These are phyloP conservation scores for Rhododendron vialii DNA, from an alignment of 148 eudicot species.

Conservation along the genomic window DNA sequence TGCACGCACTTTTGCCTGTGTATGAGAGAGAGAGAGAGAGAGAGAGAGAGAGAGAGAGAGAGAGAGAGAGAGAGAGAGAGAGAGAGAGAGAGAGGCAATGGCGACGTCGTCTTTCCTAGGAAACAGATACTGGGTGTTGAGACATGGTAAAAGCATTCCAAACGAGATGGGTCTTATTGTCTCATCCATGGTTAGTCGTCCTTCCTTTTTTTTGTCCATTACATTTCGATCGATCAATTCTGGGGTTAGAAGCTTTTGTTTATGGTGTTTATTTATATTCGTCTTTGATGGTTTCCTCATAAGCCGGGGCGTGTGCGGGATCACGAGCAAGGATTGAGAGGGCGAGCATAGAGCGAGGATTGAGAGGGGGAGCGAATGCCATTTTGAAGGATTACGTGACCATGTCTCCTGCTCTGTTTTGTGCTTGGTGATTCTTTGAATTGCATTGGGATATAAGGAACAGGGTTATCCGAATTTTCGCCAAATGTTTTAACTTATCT, in stretches of 20 bases:
- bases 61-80: neutral
- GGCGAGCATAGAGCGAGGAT: no score
- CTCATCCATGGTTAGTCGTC: slow-evolving; percentile 63
- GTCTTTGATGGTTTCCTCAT: neutral
- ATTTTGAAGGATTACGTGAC: no score
- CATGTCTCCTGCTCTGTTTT: neutral
- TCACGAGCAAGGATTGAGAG: no score
- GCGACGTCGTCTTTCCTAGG: slow-evolving; percentile 28
- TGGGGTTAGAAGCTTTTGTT: no score
- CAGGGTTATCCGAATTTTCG: neutral
- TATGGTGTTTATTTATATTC: neutral
- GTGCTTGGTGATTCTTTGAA: neutral
- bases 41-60: no score
- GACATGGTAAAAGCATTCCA: slow-evolving; percentile 95
- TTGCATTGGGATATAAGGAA: neutral
- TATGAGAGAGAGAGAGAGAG: no score
- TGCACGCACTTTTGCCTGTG: no score
- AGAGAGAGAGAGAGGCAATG: slow-evolving; percentile 4
- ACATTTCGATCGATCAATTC: neutral
- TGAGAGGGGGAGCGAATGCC: no score
- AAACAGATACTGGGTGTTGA: slow-evolving; percentile 78
- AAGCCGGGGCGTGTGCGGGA: neutral
- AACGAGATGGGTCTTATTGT: slow-evolving; percentile 75
- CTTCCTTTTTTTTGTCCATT: neutral
- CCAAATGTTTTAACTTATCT: neutral